A percentile compares a stretch with the other conserved stretches of the same genome.
Evolutionary conservation across 352 stramenopile species (phyloP).

Genomic region (Plasmopara halstedii): DNA sequence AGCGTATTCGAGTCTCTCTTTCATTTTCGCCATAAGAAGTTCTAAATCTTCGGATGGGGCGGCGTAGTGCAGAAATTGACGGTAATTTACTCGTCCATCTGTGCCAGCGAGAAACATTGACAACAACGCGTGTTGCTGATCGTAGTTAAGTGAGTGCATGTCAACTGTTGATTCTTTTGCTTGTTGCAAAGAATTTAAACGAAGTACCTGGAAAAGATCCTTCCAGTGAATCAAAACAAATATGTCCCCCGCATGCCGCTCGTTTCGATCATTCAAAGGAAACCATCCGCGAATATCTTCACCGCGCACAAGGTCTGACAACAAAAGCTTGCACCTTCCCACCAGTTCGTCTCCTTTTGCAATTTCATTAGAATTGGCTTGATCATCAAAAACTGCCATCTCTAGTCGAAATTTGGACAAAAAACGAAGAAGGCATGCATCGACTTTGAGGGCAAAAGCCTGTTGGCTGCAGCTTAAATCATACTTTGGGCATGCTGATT

Average conservation of each 20-base stretch:
- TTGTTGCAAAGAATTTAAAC: constrained; percentile 32
- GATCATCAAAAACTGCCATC: constrained; percentile 85
- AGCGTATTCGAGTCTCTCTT: constrained; percentile 53
- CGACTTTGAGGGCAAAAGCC: constrained; percentile 57
- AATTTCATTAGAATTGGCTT: constrained; percentile 29
- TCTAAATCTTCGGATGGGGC: constrained; percentile 47
- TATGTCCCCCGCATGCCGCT: constrained; percentile 54
- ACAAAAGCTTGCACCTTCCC: constrained; percentile 56
- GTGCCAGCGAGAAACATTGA: constrained; percentile 45
- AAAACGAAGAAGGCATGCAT: constrained; percentile 72
- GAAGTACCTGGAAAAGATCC: constrained; percentile 59
- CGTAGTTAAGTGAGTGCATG: constrained; percentile 53
- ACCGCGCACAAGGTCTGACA: constrained; percentile 63
- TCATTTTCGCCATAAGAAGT: constrained; percentile 46
- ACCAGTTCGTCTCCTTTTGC: constrained; percentile 52
- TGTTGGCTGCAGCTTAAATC: constrained; percentile 58
- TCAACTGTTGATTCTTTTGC: constrained; percentile 27
- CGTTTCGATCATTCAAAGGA: constrained; percentile 45
- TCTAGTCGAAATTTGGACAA: constrained; percentile 73
- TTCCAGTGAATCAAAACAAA: constrained; percentile 71
- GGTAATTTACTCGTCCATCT: constrained; percentile 67
- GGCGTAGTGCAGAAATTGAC: constrained; percentile 54
- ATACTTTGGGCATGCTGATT: constrained; percentile 62
- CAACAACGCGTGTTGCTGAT: constrained; percentile 62
- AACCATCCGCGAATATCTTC: constrained; percentile 71